Evolutionary conservation across 257 asterid genomes (phyloP), one percentile per base, ranked within the genome.

Genomic region (Avicennia marina): DNA sequence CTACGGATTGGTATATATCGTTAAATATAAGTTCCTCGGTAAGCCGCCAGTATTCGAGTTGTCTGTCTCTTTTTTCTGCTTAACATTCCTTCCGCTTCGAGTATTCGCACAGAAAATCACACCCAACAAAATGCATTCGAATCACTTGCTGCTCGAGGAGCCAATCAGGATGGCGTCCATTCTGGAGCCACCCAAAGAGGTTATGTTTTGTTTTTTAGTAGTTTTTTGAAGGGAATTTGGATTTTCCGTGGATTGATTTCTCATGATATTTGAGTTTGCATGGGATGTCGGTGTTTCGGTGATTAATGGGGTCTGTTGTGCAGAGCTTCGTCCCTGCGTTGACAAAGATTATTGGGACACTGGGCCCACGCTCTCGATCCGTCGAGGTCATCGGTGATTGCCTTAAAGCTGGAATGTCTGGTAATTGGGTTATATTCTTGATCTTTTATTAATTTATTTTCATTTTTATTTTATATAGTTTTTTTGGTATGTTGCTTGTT

Each of bases 121-220:
- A n/a, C n/a, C n/a, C n/a, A n/a, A n/a, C n/a, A 69, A 31, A 36
- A 89, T 90, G 98, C 96, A 80, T 70, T 84, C 98, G 18, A 85
- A 60, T 81, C 94, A 90, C 67, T 57, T 90, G 46, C 81, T 90
- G 13, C 81, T 90, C 41, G 96, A 90, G 75, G 98, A 90, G 72
- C 98, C 98, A 36, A 90, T 90, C 59, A 73, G 96, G 66, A 87
- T 87, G 98, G 95, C 95, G 26, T 70, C 96, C 69, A 90, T 90
- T 29, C 77, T 90, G 58, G 94, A 90, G 85, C 95, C 98, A 69
- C 82, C 98, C 51, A 90, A 85, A 78, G 69, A 84, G 63, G 42
- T 60, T 55, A 11, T 17, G 55, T 9, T 0, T 48, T 15, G 19
- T 46, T 27, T 19, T 3, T 60, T 15, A 29, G 6, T 50, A 16